These are phyloP conservation scores for Salix purpurea DNA, from an alignment of 345 rosid species.

Conservation along the genomic window DNA sequence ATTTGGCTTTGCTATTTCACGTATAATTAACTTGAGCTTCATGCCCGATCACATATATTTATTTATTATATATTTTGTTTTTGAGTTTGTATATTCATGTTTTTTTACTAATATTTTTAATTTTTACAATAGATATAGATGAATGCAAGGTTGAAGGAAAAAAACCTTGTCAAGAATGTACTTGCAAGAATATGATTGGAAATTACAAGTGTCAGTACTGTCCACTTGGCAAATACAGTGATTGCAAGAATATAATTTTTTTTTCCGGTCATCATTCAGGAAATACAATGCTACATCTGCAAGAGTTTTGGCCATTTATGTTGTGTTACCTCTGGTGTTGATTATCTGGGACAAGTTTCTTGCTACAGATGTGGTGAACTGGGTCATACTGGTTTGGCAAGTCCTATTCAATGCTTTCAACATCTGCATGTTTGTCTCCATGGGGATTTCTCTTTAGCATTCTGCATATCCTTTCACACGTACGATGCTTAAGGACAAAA, in stretches of 20 bases:
- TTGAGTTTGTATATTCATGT: background rate
- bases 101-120: background rate
- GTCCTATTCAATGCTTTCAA: slow-evolving; percentile 15
- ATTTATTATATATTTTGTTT: too few species aligned
- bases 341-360: slow-evolving; percentile 46
- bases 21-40: too few species aligned
- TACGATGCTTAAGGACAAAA: background rate
- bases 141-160: background rate
- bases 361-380: slow-evolving; percentile 85
- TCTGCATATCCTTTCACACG: background rate
- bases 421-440: background rate
- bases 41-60: too few species aligned
- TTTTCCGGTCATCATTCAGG: slow-evolving; percentile 41
- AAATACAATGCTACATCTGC: slow-evolving; percentile 86
- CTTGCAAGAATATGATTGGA: slow-evolving; percentile 10
- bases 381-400: slow-evolving; percentile 87
- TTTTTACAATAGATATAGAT: background rate
- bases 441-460: background rate
- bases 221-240: slow-evolving; percentile 16
- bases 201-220: slow-evolving; percentile 10
- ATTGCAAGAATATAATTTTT: slow-evolving; percentile 3
- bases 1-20: too few species aligned
- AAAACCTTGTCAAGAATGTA: slow-evolving; percentile 6
- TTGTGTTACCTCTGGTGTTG: slow-evolving; percentile 43
- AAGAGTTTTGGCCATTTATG: slow-evolving; percentile 74